phyloP scores from a whole-genome alignment of 2,329 filamentous ascomycete species.

The Blastomyces silverae region DNA sequence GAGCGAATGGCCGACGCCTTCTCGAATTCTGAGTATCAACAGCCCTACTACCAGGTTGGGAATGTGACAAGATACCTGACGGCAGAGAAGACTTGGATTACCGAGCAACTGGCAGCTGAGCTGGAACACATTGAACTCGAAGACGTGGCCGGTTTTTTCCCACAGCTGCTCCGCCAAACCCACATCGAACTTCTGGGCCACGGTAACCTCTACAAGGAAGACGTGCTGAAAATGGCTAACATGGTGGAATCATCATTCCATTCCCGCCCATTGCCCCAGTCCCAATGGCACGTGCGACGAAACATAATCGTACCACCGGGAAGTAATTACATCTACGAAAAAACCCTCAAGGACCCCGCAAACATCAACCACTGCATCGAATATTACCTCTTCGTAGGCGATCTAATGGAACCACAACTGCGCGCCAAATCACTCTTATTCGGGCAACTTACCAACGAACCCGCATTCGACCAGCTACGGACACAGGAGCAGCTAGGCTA shows the following conservation, averaged over 20 bases:
- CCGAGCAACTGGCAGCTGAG: slow-evolving; percentile 72
- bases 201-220: slow-evolving; percentile 90
- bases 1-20: slow-evolving; percentile 70
- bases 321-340: slow-evolving; percentile 76
- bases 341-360: slow-evolving; percentile 71
- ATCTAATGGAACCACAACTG: slow-evolving; percentile 59
- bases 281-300: slow-evolving; percentile 72
- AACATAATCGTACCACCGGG: slow-evolving; percentile 71
- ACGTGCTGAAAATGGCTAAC: slow-evolving; percentile 77
- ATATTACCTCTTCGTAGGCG: slow-evolving; percentile 65
- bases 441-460: slow-evolving; percentile 86
- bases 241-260: slow-evolving; percentile 72
- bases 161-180: slow-evolving; percentile 71
- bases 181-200: slow-evolving; percentile 84
- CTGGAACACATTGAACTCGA: slow-evolving; percentile 66
- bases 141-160: slow-evolving; percentile 69
- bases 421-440: slow-evolving; percentile 74
- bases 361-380: slow-evolving; percentile 87
- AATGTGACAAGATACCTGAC: slow-evolving; percentile 77
- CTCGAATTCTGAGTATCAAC: slow-evolving; percentile 79
- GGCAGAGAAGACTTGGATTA: slow-evolving; percentile 67
- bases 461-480: slow-evolving; percentile 85
- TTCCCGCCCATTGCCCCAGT: slow-evolving; percentile 63
- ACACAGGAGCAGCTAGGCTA: slow-evolving; percentile 98
- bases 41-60: slow-evolving; percentile 81